phyloP scores from a whole-genome alignment of 2,329 filamentous ascomycete genomes.

The Microdochium nivale region DNA sequence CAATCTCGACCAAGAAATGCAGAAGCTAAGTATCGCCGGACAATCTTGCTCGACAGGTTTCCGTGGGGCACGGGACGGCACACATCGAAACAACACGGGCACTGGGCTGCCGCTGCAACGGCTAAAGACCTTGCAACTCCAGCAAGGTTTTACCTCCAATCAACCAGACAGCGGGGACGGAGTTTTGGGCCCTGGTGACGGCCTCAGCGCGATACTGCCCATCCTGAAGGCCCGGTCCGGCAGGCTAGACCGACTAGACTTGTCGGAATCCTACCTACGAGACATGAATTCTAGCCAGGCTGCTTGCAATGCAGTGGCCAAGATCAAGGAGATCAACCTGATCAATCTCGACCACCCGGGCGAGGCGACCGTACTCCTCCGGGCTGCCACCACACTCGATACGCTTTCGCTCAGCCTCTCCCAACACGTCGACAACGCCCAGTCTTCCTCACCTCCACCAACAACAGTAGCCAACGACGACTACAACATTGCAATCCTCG shows the following conservation, averaged over 20 bases:
- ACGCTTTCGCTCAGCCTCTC: background rate
- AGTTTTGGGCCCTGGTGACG: background rate
- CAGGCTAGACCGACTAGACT: background rate
- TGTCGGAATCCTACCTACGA: background rate
- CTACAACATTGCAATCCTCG: background rate
- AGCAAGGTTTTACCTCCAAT: background rate
- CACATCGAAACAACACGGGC: background rate
- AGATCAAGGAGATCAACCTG: background rate
- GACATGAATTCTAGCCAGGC: background rate
- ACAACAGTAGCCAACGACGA: background rate
- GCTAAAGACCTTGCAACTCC: background rate
- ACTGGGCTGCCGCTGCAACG: background rate
- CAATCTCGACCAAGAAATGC: background rate
- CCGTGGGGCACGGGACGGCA: background rate
- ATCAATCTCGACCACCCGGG: background rate
- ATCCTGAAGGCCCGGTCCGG: background rate
- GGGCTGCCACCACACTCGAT: background rate
- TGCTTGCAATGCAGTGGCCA: background rate
- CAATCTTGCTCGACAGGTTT: too few species aligned
- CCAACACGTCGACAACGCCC: background rate
- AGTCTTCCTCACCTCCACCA: background rate
- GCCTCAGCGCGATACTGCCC: background rate
- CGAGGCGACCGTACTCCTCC: background rate
- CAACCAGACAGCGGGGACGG: background rate
- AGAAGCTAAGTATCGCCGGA: background rate